Base-by-base conservation (phyloP, 176 grass and related monocot genomes). In the Avena eriantha region DNA sequence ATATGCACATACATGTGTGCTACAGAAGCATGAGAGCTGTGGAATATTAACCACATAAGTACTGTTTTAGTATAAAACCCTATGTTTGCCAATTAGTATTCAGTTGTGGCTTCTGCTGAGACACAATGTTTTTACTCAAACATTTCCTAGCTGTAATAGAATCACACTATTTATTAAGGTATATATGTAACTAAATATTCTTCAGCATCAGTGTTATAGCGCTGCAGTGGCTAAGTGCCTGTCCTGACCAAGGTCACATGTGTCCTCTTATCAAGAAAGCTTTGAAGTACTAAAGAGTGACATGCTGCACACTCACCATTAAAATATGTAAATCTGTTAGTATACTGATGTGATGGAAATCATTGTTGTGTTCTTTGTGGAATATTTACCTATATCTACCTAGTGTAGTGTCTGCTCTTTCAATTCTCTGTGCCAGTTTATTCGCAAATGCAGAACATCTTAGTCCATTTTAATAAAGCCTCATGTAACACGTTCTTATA, bases 401-500 rank as follows among this genome's bases (percentile, higher is more conserved):
- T 35, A 70, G 10, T 48, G n/a, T 84, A 22, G 11, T 48, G n/a
- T 84, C 16, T 64, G 46, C 53, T 54, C 3, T 86, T 46, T 17
- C 9, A 64, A 15, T 86, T 83, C 19, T 24, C 15, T 70, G 1
- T 90, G 19, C 24, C 36, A 19, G 75, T 80, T 83, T 85, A 68
- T 75, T 67, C 0, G 4, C 59, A 69, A 59, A 63, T n/a, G 23
- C 10, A 66, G 46, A 89, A 84, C 26, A 47, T 55, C 23, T 87
- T 64, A 85, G 21, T 8, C 3, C 35, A 49, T 46, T 51, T 61
- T 90, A 60, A 69, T 73, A 69, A 81, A 73, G 13, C 19, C 15
- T 86, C 33, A 78, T 31, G 8, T 49, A 76, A 76, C 73, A 51
- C 15, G 29, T 78, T 53, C 68, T 85, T 70, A 82, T 69, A 84